phyloP scores from a whole-genome alignment of 2,329 filamentous ascomycete genomes.

The Emmonsia crescens region DNA sequence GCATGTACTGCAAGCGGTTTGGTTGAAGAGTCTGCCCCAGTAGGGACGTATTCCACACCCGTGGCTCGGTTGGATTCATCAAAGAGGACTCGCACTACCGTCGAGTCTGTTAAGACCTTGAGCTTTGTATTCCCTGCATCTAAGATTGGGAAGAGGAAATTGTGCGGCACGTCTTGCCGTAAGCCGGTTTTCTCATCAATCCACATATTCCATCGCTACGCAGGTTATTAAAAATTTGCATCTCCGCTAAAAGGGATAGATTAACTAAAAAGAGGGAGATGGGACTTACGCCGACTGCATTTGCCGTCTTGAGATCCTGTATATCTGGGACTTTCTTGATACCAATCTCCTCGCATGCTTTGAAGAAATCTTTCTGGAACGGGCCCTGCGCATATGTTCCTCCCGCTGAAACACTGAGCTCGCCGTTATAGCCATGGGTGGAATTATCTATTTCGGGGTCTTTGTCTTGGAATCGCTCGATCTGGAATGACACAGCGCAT shows the following conservation, averaged over 20 bases:
- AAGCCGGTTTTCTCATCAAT: constrained; percentile 12
- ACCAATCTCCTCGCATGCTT: constrained; percentile 9
- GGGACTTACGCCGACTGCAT: constrained; percentile 12
- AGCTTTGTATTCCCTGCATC: constrained; percentile 24
- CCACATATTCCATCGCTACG: constrained; percentile 14
- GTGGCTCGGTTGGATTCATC: constrained; percentile 42
- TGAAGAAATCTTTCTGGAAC: constrained; percentile 14
- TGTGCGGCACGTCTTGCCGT: constrained; percentile 14
- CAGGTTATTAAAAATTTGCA: neutral
- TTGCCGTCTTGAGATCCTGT: constrained; percentile 10
- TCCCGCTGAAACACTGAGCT: constrained; percentile 10
- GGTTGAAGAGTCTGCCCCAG: constrained; percentile 32
- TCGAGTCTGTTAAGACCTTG: constrained; percentile 47
- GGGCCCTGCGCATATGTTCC: constrained; percentile 10
- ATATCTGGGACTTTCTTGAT: constrained; percentile 10
- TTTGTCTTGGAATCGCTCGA: constrained; percentile 12
- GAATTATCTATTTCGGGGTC: constrained; percentile 9
- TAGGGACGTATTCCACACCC: constrained; percentile 50
- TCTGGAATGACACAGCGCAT: constrained; percentile 2
- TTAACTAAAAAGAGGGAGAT: too few relatives aligned
- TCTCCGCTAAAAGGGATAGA: neutral
- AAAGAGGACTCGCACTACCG: constrained; percentile 47
- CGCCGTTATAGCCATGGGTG: constrained; percentile 13
- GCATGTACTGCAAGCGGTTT: constrained; percentile 35
- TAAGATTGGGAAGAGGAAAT: constrained; percentile 11